Evolutionary conservation across 2,329 filamentous ascomycete species (phyloP).

Genomic region (Alternaria ethzedia): DNA sequence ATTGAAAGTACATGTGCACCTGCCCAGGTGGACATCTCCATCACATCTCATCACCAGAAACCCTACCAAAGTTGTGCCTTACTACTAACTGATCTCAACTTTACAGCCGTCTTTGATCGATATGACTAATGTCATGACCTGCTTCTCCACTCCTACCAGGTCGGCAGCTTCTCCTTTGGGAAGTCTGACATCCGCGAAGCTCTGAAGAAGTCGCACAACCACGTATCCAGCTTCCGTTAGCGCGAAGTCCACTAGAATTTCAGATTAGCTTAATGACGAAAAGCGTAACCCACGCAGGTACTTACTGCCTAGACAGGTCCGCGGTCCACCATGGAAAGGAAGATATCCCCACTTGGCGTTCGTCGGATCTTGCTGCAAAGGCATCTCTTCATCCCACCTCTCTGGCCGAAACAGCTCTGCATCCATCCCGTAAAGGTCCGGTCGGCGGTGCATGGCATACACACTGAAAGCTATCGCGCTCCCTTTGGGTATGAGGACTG

Average conservation of each 20-base stretch:
- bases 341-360: constrained; percentile 32
- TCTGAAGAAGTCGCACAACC: not conserved
- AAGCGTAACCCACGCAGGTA: not conserved
- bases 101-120: not conserved
- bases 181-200: not conserved
- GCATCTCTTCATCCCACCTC: constrained; percentile 31
- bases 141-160: not conserved
- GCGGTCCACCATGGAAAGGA: constrained; percentile 39
- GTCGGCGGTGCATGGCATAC: constrained; percentile 41
- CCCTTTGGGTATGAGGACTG: constrained; percentile 41
- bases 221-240: not conserved
- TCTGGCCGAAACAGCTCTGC: constrained; percentile 45
- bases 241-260: not conserved
- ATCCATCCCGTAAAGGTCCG: constrained; percentile 45
- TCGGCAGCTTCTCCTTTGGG: not conserved
- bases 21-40: not conserved
- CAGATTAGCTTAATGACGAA: too few species aligned
- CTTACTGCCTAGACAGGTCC: constrained; percentile 32
- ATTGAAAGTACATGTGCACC: not conserved
- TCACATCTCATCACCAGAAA: not conserved
- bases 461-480: constrained; percentile 28
- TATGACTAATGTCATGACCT: not conserved
- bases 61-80: not conserved
- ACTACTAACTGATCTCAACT: not conserved
- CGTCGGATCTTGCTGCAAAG: not conserved